Evolutionary conservation across 345 rosid species (phyloP).

Genomic region (Linum tenue): DNA sequence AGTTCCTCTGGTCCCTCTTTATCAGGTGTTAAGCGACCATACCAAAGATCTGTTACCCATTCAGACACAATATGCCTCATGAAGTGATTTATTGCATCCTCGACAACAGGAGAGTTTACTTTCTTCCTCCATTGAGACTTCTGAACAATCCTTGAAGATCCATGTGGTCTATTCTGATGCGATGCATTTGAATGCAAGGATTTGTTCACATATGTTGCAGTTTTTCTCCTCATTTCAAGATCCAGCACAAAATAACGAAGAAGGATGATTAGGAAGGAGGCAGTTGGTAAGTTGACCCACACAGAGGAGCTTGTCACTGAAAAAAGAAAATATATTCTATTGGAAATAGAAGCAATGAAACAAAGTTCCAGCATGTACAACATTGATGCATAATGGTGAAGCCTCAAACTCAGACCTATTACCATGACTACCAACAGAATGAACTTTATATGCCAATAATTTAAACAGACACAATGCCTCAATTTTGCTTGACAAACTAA

Average conservation of each 20-base stretch:
- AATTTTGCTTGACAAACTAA: neutral
- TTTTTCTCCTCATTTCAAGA: conserved; percentile 67
- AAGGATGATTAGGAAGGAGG: conserved; percentile 62
- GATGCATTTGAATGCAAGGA: conserved; percentile 23
- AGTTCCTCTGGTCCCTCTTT: conserved; percentile 86
- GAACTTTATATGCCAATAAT: neutral
- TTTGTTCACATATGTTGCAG: conserved; percentile 56
- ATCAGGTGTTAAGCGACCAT: conserved; percentile 81
- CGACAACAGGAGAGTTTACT: conserved; percentile 84
- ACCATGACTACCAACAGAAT: neutral
- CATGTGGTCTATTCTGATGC: conserved; percentile 34
- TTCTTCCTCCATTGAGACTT: conserved; percentile 74
- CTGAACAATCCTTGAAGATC: conserved; percentile 30
- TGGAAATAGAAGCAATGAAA: conserved; percentile 11
- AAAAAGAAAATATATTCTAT: conserved; percentile 15
- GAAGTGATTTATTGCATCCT: conserved; percentile 78
- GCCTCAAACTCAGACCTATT: neutral
- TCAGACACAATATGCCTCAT: conserved; percentile 78
- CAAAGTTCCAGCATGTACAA: neutral
- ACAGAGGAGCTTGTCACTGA: conserved; percentile 98
- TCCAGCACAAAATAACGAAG: conserved; percentile 82
- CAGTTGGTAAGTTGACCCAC: conserved; percentile 88
- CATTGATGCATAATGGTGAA: neutral
- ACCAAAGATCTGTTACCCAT: conserved; percentile 94
- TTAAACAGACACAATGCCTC: neutral